These are phyloP conservation scores for Teratosphaeria gauchensis DNA, from an alignment of 2,329 filamentous ascomycete species.

Conservation along the genomic window DNA sequence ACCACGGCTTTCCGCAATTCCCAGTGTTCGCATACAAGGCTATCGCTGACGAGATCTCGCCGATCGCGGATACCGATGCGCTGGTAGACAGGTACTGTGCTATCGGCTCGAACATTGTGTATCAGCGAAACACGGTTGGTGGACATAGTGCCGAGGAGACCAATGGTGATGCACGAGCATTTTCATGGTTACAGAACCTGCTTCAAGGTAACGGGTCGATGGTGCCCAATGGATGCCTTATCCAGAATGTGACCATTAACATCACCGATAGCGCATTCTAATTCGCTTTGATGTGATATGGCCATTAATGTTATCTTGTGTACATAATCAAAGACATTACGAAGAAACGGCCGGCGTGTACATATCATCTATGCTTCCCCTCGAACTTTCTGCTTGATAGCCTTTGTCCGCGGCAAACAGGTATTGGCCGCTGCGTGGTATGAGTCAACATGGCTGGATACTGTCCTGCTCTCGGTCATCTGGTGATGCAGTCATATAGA, in stretches of 20 bases:
- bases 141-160: conserved; percentile 30
- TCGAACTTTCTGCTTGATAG: too few species aligned
- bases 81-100: conserved; percentile 35
- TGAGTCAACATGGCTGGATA: too few species aligned
- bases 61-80: conserved; percentile 35
- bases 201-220: conserved; percentile 9
- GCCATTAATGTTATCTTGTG: background rate
- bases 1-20: conserved; percentile 36
- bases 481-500: too few species aligned
- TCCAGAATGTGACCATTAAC: conserved; percentile 17
- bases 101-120: conserved; percentile 33
- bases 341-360: background rate
- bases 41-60: conserved; percentile 36
- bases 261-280: conserved; percentile 2
- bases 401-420: too few species aligned
- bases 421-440: too few species aligned
- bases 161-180: conserved; percentile 25
- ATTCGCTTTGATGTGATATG: background rate
- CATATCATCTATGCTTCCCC: background rate
- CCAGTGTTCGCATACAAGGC: conserved; percentile 45
- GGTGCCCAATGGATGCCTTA: conserved; percentile 14
- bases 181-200: conserved; percentile 18
- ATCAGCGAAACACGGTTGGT: conserved; percentile 36
- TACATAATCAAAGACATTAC: background rate
- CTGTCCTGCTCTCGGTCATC: too few species aligned